phyloP scores from a whole-genome alignment of 257 asterid genomes.

The Solanum dulcamara region DNA sequence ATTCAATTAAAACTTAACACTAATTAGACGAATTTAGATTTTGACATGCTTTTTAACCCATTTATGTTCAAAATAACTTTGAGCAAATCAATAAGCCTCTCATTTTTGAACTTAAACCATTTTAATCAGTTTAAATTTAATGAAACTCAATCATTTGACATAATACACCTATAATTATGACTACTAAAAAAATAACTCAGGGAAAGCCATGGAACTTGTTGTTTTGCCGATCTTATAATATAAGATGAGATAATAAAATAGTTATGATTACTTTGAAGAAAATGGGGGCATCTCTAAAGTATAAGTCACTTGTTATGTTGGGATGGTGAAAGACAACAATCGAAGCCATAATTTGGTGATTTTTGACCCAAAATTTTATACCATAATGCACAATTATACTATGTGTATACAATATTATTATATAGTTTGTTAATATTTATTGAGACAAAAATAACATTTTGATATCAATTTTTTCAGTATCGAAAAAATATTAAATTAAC shows the following conservation, averaged over 20 bases:
- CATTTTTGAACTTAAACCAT: background rate
- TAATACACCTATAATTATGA: background rate
- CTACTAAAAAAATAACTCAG: background rate
- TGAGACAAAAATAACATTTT: no score
- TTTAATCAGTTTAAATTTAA: background rate
- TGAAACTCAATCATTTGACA: background rate
- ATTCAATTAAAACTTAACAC: background rate
- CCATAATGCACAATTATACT: background rate
- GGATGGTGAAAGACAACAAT: constrained; percentile 38
- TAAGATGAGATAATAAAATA: constrained; percentile 4
- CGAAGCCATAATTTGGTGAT: constrained; percentile 20
- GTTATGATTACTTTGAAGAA: constrained; percentile 30
- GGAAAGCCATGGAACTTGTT: background rate
- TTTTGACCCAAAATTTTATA: constrained; percentile 12
- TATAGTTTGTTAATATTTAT: background rate
- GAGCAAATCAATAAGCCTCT: no score
- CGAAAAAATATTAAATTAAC: background rate
- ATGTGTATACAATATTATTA: background rate
- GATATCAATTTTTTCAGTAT: no score
- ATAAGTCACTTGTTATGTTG: constrained; percentile 29
- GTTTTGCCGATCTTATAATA: constrained; percentile 14
- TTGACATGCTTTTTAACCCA: no score
- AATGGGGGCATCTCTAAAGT: constrained; percentile 15
- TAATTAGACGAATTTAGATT: background rate
- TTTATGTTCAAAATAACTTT: no score